Percentiles rank a stretch among this genome's conserved stretches.
Evolutionary conservation across 805 yeast species (phyloP).

Genomic region (Zygosaccharomyces kombuchaensis): DNA sequence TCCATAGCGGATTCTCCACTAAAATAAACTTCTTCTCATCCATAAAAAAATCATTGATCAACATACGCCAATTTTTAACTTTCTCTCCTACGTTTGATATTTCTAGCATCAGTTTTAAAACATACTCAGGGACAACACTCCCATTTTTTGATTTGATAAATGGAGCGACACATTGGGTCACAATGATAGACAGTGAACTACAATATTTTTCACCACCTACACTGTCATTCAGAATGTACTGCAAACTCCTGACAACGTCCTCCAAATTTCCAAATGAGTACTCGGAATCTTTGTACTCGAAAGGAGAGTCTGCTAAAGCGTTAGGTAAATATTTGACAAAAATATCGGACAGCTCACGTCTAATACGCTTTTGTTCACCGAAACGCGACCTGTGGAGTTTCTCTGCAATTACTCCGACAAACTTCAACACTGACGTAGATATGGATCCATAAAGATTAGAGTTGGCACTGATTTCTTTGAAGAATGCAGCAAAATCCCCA

Average conservation of each 20-base stretch:
- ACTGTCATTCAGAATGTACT: conserved; percentile 24
- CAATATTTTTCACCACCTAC: conserved; percentile 50
- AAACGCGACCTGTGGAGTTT: conserved; percentile 57
- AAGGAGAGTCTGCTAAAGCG: conserved; percentile 26
- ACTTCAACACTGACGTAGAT: conserved; percentile 49
- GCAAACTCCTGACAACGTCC: conserved; percentile 17
- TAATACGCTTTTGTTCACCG: conserved; percentile 56
- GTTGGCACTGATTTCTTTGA: conserved; percentile 53
- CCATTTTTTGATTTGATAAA: conserved; percentile 43
- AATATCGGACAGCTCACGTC: conserved; percentile 51
- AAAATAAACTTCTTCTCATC: conserved; percentile 40
- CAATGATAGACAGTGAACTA: conserved; percentile 46
- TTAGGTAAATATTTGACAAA: conserved; percentile 38
- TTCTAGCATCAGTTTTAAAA: conserved; percentile 43
- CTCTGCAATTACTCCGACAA: conserved; percentile 47
- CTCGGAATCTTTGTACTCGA: conserved; percentile 15
- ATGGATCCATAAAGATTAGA: conserved; percentile 44
- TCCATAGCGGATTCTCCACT: conserved; percentile 42
- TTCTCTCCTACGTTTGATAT: conserved; percentile 30
- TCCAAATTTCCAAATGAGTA: conserved; percentile 16
- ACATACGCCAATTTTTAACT: conserved; percentile 57
- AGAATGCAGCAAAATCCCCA: conserved; percentile 50
- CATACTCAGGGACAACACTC: conserved; percentile 37
- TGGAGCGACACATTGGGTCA: conserved; percentile 52
- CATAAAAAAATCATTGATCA: conserved; percentile 59